Conservation (phyloP, 495 filamentous ascomycete species). For the Podospora australis region DNA sequence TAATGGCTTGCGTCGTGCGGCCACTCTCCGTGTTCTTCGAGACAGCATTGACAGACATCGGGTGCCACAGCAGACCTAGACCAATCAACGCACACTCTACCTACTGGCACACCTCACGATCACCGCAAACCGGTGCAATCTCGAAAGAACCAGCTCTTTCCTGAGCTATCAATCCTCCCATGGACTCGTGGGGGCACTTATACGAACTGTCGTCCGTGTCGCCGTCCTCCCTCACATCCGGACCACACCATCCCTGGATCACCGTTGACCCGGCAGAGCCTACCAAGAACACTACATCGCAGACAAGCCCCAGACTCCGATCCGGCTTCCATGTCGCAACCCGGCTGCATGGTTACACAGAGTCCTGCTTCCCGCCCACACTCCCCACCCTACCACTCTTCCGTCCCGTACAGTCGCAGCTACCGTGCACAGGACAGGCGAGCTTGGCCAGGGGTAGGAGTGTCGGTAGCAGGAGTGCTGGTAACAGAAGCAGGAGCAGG, state of each 20-base stretch:
- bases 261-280: neutral
- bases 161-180: too few relatives aligned
- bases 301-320: constrained; percentile 5
- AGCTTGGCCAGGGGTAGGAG: neutral
- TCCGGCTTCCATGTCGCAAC: constrained; percentile 15
- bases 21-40: too few relatives aligned
- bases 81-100: too few relatives aligned
- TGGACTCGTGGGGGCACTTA: constrained; percentile 1
- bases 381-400: neutral
- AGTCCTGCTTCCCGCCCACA: constrained; percentile 10
- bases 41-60: neutral
- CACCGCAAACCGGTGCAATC: too few relatives aligned
- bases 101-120: too few relatives aligned
- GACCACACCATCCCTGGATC: too few relatives aligned
- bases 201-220: constrained; percentile 1
- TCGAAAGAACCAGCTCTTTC: too few relatives aligned
- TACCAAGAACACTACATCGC: neutral
- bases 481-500: neutral
- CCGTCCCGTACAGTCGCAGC: too few relatives aligned
- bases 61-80: neutral
- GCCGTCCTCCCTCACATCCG: neutral
- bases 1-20: too few relatives aligned
- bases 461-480: constrained; percentile 9
- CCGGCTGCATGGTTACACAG: constrained; percentile 23
- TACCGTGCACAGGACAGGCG: constrained; percentile 6